Base-by-base conservation (phyloP, 257 asterid genomes). In the Nicotiana paniculata region DNA sequence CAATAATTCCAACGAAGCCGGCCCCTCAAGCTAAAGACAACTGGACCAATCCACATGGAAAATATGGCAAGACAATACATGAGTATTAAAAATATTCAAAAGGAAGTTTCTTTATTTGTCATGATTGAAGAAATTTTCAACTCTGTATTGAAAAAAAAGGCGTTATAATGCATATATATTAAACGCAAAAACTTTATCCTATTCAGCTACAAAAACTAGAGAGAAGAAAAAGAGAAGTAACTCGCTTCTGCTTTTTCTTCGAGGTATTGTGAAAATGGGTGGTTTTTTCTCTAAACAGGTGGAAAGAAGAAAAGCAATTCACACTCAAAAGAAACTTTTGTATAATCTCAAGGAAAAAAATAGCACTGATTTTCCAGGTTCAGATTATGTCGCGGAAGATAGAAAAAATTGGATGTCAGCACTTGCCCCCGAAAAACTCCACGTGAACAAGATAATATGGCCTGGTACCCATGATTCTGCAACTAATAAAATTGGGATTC, bases 381-480 rank as follows among this genome's bases (percentile, higher is more conserved):
- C 86, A 78, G 98, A 94, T 68, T 89, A 92, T 87, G 83, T 18
- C 68, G 89, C 95, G 1, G 43, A 86, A 15, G 96, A 96, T 43
- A 84, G 92, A 3, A 88, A 87, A 84, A 94, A 88, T 88, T 96
- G 99, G 99, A 93, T 94, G 97, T 77, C 86, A 67, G 80, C 76
- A 33, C 92, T 94, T 5, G 76, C 81, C 18, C 93, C 91, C 0
- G 95, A 87, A 0, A 91, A 81, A 1, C 51, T 91, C 77, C 84
- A 86, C 5, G 63, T 96, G 15, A 78, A 96, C 81, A 89, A 92
- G 79, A 96, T 96, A 18, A 95, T 93, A 0, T 96, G 98, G 98
- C 98, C 98, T 11, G 99, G 98, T 0, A 96, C 98, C 1, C 97
- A 96, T 81, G 97, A 96, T 81, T 96, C 98, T 26, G 98, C 98